Evolutionary conservation across 2,329 filamentous ascomycete species (phyloP).

Genomic region (Fusarium sp.): DNA sequence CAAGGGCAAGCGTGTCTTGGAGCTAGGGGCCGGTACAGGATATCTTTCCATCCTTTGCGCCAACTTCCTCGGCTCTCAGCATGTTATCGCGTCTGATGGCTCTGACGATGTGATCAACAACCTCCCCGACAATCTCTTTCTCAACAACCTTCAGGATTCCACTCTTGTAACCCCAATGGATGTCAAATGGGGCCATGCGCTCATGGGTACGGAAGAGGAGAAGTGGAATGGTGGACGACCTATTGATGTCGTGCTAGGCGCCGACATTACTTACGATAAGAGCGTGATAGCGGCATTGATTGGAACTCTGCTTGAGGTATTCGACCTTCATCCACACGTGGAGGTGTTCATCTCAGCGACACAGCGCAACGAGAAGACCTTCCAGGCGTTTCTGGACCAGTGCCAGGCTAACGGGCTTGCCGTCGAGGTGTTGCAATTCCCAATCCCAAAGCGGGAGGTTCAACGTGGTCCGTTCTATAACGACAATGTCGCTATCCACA

Average conservation of each 20-base stretch:
- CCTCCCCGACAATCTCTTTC: constrained; percentile 74
- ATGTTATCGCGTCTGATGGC: constrained; percentile 79
- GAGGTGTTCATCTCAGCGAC: constrained; percentile 77
- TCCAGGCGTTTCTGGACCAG: constrained; percentile 71
- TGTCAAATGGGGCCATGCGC: constrained; percentile 73
- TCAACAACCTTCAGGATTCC: constrained; percentile 73
- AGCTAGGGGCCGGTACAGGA: constrained; percentile 82
- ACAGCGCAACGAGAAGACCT: constrained; percentile 78
- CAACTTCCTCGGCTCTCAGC: constrained; percentile 71
- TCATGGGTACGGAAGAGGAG: constrained; percentile 69
- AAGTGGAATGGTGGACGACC: constrained; percentile 62
- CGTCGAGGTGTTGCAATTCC: constrained; percentile 60
- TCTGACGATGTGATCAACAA: constrained; percentile 78
- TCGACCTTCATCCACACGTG: constrained; percentile 67
- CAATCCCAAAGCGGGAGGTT: constrained; percentile 53
- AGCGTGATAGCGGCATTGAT: constrained; percentile 73
- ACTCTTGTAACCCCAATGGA: constrained; percentile 63
- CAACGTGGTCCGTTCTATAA: constrained; percentile 76
- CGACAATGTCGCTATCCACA: constrained; percentile 69
- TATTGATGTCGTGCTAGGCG: constrained; percentile 77
- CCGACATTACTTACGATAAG: constrained; percentile 83
- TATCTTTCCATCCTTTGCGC: constrained; percentile 80
- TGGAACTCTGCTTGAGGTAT: constrained; percentile 73
- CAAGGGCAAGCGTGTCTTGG: constrained; percentile 70
- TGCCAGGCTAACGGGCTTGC: constrained; percentile 65